Evolutionary conservation across 1,284 basidiomycete species (phyloP).

Genomic region (Pseudozyma sp.): DNA sequence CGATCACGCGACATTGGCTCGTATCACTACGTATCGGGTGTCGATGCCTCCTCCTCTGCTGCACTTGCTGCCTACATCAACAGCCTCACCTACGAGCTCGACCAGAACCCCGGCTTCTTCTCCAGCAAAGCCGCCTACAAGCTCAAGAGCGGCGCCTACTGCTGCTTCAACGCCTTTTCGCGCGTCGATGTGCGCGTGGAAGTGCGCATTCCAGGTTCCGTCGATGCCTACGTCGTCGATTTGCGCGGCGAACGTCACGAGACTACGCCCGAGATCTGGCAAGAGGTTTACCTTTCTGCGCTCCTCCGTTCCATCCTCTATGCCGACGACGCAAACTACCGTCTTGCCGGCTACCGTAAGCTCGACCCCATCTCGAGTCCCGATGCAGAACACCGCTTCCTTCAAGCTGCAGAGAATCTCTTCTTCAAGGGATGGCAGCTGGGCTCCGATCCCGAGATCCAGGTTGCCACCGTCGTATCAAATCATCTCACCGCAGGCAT

Average conservation of each 20-base stretch:
- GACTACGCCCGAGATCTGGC: constrained; percentile 92
- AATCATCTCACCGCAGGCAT: constrained; percentile 95
- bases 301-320: constrained; percentile 91
- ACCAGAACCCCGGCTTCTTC: constrained; percentile 92
- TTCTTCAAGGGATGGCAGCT: constrained; percentile 98
- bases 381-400: constrained; percentile 88
- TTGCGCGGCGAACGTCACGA: constrained; percentile 92
- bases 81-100: constrained; percentile 92
- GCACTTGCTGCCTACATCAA: constrained; percentile 98
- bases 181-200: constrained; percentile 96
- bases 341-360: constrained; percentile 92
- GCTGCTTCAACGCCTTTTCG: constrained; percentile 98
- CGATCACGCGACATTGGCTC: constrained; percentile 78
- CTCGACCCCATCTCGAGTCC: constrained; percentile 91
- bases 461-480: constrained; percentile 95
- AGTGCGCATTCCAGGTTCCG: constrained; percentile 97
- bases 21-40: constrained; percentile 79
- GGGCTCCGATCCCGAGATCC: constrained; percentile 96
- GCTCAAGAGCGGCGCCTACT: constrained; percentile 92
- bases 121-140: constrained; percentile 80
- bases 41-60: constrained; percentile 96
- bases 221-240: constrained; percentile 93
- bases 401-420: constrained; percentile 88
- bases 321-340: constrained; percentile 92
- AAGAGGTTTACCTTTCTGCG: constrained; percentile 95